Base-by-base conservation (phyloP, 495 filamentous ascomycete genomes). In the Podospora sp. region DNA sequence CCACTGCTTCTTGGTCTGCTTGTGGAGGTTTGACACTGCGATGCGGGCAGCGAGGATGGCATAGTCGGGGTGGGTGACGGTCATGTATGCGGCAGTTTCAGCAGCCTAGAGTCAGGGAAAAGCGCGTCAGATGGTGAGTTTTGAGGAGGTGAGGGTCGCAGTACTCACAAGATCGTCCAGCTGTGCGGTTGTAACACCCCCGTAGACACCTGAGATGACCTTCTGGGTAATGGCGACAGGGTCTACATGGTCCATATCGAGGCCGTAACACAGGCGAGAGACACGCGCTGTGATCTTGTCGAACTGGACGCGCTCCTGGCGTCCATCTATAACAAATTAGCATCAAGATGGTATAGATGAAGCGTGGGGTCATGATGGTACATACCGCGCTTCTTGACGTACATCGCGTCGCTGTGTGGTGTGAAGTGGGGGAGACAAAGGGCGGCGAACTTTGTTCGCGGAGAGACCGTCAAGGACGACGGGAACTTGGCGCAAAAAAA, bases 231-330 rank as follows among this genome's bases (percentile, higher is more conserved):
- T 99, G 70, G 95, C 93, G 61, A 95, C 95, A 58, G 95, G 93
- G 81, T 99, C 95, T 71, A 99, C 92, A 84, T 99, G 95, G 66
- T 97, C 95, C 52, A 89, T 85, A 77, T 99, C 96, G 64, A 99
- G 88, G 65, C 95, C 94, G 78, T 99, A 99, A 85, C 95, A 99
- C 62, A 99, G 87, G 62, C 95, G 86, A 27, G 95, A 99, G 52
- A 99, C 95, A 79, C 95, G 93, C 69, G 95, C 95, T 67, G 95
- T 98, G 86, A 99, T 99, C 83, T 99, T 99, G 84, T 99, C 95
- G 84, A 99, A 99, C 79, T 99, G 95, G 65, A 99, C 95, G 79
- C 95, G 95, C 87, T 99, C 95, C 85, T 98, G 97, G 84, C 95
- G 94, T 81, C 95, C 95, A 85, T 99, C 94, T 98, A 60, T 6